Evolutionary conservation across 257 asterid genomes (phyloP).

Genomic region (Anisodus tanguticus): DNA sequence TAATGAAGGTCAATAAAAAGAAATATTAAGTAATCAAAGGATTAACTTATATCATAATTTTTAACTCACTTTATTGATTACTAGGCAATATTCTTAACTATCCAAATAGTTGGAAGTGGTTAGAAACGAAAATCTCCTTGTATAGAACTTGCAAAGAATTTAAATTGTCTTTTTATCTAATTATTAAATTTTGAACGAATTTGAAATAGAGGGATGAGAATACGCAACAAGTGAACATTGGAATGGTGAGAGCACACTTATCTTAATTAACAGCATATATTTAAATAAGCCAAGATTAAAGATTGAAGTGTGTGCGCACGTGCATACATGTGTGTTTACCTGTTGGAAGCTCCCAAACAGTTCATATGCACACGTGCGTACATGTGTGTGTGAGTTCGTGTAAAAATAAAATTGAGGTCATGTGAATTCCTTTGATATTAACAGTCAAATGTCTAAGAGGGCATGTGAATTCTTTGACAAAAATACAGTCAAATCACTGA

Average conservation of each 20-base stretch:
- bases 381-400: conserved; percentile 97
- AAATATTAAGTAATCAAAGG: no score
- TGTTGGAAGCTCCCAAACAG: conserved; percentile 54
- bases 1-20: no score
- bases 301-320: conserved; percentile 94
- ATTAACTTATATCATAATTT: no score
- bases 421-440: conserved; percentile 44
- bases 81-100: no score
- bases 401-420: conserved; percentile 54
- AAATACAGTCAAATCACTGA: neutral
- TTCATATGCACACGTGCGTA: conserved; percentile 87
- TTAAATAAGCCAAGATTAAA: conserved; percentile 31
- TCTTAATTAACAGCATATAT: conserved; percentile 16
- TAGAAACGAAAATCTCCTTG: no score
- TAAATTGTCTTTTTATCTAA: no score
- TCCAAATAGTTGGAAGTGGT: no score
- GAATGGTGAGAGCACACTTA: conserved; percentile 39
- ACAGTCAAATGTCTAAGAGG: conserved; percentile 32
- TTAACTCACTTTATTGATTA: no score
- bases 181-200: no score
- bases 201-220: conserved; percentile 28
- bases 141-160: no score
- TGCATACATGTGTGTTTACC: conserved; percentile 83
- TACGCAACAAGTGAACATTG: conserved; percentile 38
- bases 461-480: neutral